These are phyloP conservation scores for Rhizopus stolonifer DNA, from an alignment of 371 early-diverging fungal genomes.

Conservation along the genomic window DNA sequence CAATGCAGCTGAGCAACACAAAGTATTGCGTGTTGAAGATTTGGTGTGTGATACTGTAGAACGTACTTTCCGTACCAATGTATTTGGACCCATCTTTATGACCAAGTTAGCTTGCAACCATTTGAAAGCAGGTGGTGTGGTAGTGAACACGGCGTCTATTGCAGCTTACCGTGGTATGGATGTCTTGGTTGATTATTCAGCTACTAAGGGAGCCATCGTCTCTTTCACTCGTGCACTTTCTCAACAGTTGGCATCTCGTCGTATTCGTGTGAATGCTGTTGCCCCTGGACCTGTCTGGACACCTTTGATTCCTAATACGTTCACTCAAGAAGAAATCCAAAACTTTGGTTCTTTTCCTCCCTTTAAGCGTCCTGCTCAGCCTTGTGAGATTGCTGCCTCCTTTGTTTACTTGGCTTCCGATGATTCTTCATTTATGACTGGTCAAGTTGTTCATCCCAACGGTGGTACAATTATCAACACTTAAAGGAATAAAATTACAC, in stretches of 20 bases:
- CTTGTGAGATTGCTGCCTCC: slow-evolving; percentile 63
- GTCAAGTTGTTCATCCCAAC: slow-evolving; percentile 57
- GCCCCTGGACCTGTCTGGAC: slow-evolving; percentile 71
- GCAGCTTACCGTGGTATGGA: slow-evolving; percentile 63
- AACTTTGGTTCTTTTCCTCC: slow-evolving; percentile 70
- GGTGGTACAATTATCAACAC: slow-evolving; percentile 50
- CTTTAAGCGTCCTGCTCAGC: slow-evolving; percentile 66
- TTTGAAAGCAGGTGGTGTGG: slow-evolving; percentile 47
- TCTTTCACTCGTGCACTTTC: slow-evolving; percentile 63
- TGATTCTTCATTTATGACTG: slow-evolving; percentile 64
- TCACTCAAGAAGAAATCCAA: slow-evolving; percentile 59
- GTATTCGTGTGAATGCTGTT: slow-evolving; percentile 67
- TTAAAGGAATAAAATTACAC: slow-evolving; percentile 16
- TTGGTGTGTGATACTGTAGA: slow-evolving; percentile 36
- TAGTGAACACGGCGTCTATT: slow-evolving; percentile 61
- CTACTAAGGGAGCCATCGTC: slow-evolving; percentile 57
- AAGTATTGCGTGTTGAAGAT: slow-evolving; percentile 39
- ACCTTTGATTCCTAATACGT: slow-evolving; percentile 67
- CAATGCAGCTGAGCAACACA: slow-evolving; percentile 64
- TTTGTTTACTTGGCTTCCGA: slow-evolving; percentile 65
- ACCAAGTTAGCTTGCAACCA: slow-evolving; percentile 52
- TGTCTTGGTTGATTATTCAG: slow-evolving; percentile 56
- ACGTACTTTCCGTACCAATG: slow-evolving; percentile 55
- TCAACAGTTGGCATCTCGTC: slow-evolving; percentile 57
- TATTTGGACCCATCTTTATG: slow-evolving; percentile 60